These are phyloP conservation scores for Cenchrus purpureus DNA, from an alignment of 176 grass and related monocot genomes.

Conservation along the genomic window DNA sequence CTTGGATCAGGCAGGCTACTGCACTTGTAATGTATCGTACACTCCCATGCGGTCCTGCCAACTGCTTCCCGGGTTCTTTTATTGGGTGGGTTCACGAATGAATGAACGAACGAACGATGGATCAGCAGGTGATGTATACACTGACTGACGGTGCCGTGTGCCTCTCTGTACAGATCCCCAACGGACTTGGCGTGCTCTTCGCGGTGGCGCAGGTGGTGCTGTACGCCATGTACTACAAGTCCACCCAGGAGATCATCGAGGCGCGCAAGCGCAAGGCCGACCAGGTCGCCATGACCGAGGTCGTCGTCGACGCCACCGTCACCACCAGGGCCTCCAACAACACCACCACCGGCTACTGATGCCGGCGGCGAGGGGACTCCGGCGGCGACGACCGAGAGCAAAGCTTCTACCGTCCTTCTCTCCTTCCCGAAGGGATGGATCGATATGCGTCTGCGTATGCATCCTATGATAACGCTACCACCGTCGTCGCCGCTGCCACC, in stretches of 20 bases:
- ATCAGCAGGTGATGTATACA: too few species aligned
- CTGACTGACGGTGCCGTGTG: too few species aligned
- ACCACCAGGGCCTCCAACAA: constrained; percentile 6
- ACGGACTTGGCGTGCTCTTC: constrained; percentile 73
- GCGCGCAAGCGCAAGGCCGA: constrained; percentile 64
- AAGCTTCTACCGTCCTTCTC: not conserved
- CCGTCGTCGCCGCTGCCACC: not conserved
- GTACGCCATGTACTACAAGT: constrained; percentile 91
- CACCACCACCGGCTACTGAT: constrained; percentile 20
- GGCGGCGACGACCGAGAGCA: not conserved
- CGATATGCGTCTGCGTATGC: not conserved
- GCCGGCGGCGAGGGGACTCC: not conserved
- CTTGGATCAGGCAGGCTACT: not conserved
- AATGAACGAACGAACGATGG: too few species aligned
- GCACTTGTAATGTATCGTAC: too few species aligned
- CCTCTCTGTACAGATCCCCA: constrained; percentile 68
- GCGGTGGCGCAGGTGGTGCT: constrained; percentile 72
- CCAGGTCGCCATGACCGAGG: constrained; percentile 64
- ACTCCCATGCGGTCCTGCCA: too few species aligned
- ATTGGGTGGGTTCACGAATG: too few species aligned
- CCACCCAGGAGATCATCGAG: constrained; percentile 75
- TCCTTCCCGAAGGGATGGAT: not conserved
- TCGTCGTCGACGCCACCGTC: constrained; percentile 58
- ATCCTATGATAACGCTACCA: not conserved
- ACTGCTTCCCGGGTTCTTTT: too few species aligned